These are phyloP conservation scores for Naegleria gruberi DNA, from an alignment of 208 protist species.

Conservation along the genomic window DNA sequence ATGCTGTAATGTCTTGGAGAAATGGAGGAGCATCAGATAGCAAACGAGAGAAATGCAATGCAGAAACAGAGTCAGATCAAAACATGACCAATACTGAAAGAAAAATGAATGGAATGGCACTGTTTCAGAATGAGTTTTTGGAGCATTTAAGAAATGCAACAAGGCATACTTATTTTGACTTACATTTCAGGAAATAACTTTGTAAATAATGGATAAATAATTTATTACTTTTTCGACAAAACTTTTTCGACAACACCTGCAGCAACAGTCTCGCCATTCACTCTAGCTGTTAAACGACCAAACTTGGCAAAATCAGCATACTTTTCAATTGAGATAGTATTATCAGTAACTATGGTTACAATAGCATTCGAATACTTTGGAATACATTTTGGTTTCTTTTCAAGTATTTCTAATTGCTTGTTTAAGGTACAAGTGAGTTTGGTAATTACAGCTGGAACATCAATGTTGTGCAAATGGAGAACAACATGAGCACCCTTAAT, in stretches of 20 bases:
- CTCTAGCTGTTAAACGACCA: slow-evolving; percentile 84
- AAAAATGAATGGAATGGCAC: background rate
- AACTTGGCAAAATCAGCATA: slow-evolving; percentile 72
- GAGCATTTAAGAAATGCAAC: background rate
- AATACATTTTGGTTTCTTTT: slow-evolving; percentile 71
- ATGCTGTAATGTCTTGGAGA: background rate
- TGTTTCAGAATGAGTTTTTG: background rate
- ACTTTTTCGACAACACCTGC: slow-evolving; percentile 83
- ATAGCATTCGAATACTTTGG: slow-evolving; percentile 80
- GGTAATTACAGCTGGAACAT: slow-evolving; percentile 78
- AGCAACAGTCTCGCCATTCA: slow-evolving; percentile 84
- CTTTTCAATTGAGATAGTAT: slow-evolving; percentile 82
- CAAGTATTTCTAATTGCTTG: slow-evolving; percentile 76
- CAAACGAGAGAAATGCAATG: too few relatives aligned
- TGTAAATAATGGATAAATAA: too few relatives aligned
- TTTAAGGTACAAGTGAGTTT: slow-evolving; percentile 81
- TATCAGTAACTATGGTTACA: slow-evolving; percentile 66
- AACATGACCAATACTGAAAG: background rate
- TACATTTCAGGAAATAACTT: background rate
- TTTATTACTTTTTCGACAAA: too few relatives aligned
- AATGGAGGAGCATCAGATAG: background rate
- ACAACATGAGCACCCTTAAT: slow-evolving; percentile 57
- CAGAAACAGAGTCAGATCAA: background rate
- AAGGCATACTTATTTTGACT: background rate
- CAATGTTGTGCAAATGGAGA: slow-evolving; percentile 81